These are phyloP conservation scores for Saturnispora diversa DNA, from an alignment of 805 yeast genomes.

Conservation along the genomic window DNA sequence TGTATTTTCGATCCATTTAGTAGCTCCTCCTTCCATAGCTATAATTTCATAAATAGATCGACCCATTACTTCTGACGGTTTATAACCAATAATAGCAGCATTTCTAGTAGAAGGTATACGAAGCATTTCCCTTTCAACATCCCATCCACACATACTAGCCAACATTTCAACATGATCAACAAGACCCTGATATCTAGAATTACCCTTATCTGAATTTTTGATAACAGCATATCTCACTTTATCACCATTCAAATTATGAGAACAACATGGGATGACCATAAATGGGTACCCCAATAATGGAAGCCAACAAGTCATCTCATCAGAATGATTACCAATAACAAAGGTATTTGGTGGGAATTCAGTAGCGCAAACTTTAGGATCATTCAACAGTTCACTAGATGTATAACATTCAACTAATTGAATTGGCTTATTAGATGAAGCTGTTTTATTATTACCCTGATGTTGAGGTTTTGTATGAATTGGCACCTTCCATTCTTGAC, in stretches of 20 bases:
- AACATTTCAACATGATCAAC: conserved; percentile 77
- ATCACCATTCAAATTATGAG: conserved; percentile 77
- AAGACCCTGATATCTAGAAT: conserved; percentile 74
- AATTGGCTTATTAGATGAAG: conserved; percentile 20
- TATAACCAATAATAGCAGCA: conserved; percentile 75
- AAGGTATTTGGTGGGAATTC: conserved; percentile 68
- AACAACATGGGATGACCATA: conserved; percentile 91
- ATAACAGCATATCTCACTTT: conserved; percentile 55
- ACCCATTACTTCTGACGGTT: conserved; percentile 21
- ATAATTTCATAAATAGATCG: conserved; percentile 51
- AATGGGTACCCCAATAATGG: conserved; percentile 83
- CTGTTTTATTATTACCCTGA: conserved; percentile 16
- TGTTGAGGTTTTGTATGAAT: conserved; percentile 24
- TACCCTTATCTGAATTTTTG: conserved; percentile 18
- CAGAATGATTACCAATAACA: conserved; percentile 90
- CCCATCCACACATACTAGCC: conserved; percentile 71
- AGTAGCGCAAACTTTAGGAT: conserved; percentile 51
- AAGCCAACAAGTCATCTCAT: conserved; percentile 92
- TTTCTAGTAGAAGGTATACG: conserved; percentile 93
- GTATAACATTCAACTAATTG: conserved; percentile 50
- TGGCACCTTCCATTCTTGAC: conserved; percentile 50
- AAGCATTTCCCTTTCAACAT: conserved; percentile 73
- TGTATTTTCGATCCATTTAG: conserved; percentile 80
- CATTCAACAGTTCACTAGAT: conserved; percentile 42
- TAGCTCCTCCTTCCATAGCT: conserved; percentile 79